phyloP scores from a whole-genome alignment of 257 asterid species.

The Phtheirospermum japonicum region DNA sequence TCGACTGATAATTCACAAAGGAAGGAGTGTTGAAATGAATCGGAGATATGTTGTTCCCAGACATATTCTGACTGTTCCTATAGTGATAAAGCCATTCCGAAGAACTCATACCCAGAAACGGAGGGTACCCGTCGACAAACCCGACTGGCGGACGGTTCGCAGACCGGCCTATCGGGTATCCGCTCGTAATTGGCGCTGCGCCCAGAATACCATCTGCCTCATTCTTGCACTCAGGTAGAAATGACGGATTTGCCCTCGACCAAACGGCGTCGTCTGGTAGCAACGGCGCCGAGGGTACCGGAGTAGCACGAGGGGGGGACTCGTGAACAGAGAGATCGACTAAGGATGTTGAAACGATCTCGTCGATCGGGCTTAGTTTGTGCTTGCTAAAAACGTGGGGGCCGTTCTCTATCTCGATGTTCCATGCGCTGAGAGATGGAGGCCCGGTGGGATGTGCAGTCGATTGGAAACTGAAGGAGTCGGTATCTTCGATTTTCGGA shows the following conservation, averaged over 20 bases:
- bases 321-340: slow-evolving; percentile 39
- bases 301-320: slow-evolving; percentile 47
- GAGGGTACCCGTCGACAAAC: slow-evolving; percentile 53
- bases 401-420: slow-evolving; percentile 39
- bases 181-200: slow-evolving; percentile 50
- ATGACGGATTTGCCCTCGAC: slow-evolving; percentile 39
- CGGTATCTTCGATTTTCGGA: slow-evolving; percentile 40
- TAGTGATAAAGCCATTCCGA: slow-evolving; percentile 95
- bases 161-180: slow-evolving; percentile 9
- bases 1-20: slow-evolving; percentile 32
- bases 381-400: slow-evolving; percentile 30
- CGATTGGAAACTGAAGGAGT: slow-evolving; percentile 45
- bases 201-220: slow-evolving; percentile 71
- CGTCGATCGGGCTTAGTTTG: slow-evolving; percentile 61
- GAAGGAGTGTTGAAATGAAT: slow-evolving; percentile 38
- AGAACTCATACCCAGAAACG: slow-evolving; percentile 72
- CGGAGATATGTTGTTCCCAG: slow-evolving; percentile 39
- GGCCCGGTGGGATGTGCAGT: slow-evolving; percentile 55
- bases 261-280: slow-evolving; percentile 66
- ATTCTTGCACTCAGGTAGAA: slow-evolving; percentile 33
- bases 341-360: slow-evolving; percentile 47
- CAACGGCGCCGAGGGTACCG: slow-evolving; percentile 82
- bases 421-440: slow-evolving; percentile 84
- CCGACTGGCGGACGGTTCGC: slow-evolving; percentile 37
- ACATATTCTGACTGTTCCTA: slow-evolving; percentile 58